A percentile compares a stretch with the other conserved stretches of the same genome.
Conservation (phyloP, 306 rosid species). For the Cucurbita maxima region DNA sequence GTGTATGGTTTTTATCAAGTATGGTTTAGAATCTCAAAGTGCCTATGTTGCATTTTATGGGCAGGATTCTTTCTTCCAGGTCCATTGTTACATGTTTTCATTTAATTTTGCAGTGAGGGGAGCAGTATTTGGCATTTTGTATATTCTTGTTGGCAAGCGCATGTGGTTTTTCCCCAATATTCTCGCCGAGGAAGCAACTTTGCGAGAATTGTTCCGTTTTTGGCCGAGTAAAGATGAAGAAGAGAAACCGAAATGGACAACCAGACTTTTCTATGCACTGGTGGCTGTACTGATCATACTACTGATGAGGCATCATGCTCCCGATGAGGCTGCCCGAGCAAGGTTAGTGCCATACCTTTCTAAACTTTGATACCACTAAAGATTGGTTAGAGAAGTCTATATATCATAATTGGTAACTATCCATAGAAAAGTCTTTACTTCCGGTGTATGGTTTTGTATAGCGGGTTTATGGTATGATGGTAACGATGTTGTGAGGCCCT, state of each 20-base stretch:
- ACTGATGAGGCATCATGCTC: slow-evolving; percentile 91
- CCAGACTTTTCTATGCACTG: slow-evolving; percentile 72
- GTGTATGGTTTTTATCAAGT: background rate
- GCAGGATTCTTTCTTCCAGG: background rate
- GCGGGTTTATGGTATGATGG: background rate
- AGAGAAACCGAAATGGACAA: slow-evolving; percentile 90
- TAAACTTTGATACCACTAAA: background rate
- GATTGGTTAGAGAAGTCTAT: no score
- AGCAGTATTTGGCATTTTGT: slow-evolving; percentile 51
- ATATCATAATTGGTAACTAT: no score
- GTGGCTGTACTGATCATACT: slow-evolving; percentile 66
- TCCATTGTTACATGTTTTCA: background rate
- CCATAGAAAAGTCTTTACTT: no score
- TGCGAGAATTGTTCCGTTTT: slow-evolving; percentile 83
- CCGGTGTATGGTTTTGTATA: no score
- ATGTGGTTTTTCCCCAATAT: slow-evolving; percentile 95
- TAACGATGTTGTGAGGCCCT: background rate
- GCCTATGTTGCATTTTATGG: background rate
- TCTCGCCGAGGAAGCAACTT: slow-evolving; percentile 93
- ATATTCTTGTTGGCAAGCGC: slow-evolving; percentile 64
- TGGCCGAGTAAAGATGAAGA: slow-evolving; percentile 95
- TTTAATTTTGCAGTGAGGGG: slow-evolving; percentile 62
- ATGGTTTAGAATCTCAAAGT: background rate
- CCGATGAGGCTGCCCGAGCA: slow-evolving; percentile 99
- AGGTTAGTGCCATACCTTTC: slow-evolving; percentile 33